A percentile compares a stretch with the other conserved stretches of the same genome.
phyloP scores from a whole-genome alignment of 1,139 yeast species.

The Petasospora fabianii region DNA sequence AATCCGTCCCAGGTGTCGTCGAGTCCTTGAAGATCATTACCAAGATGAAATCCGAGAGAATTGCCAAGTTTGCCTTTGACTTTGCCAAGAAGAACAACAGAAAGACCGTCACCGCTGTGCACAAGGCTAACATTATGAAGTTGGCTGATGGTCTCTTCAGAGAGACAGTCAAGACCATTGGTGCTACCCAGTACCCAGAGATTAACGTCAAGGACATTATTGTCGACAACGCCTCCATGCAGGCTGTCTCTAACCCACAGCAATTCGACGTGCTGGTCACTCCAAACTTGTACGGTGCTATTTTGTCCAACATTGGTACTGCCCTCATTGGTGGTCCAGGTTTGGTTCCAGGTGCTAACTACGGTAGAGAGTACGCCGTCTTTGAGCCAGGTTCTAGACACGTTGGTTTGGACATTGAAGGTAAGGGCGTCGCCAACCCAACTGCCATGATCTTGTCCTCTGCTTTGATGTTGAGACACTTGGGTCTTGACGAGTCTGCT shows the following conservation, averaged over 20 bases:
- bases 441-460: constrained; percentile 95
- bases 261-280: constrained; percentile 97
- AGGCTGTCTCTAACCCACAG: constrained; percentile 96
- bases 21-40: constrained; percentile 96
- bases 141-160: constrained; percentile 98
- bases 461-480: constrained; percentile 88
- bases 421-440: constrained; percentile 95
- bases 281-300: constrained; percentile 97
- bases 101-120: constrained; percentile 91
- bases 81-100: constrained; percentile 91
- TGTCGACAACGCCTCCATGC: constrained; percentile 99
- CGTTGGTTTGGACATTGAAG: constrained; percentile 95
- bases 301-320: constrained; percentile 96
- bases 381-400: constrained; percentile 99
- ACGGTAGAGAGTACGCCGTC: constrained; percentile 96
- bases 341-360: constrained; percentile 96
- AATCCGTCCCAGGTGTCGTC: constrained; percentile 95
- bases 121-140: constrained; percentile 99
- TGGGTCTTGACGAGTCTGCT: constrained; percentile 82
- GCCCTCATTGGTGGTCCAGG: constrained; percentile 99
- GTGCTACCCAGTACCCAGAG: constrained; percentile 79
- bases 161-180: constrained; percentile 87
- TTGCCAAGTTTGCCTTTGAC: constrained; percentile 96
- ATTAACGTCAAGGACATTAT: constrained; percentile 86
- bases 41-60: constrained; percentile 91